Evolutionary conservation across 441 rosid species (phyloP).

Genomic region (Populus hybrid): DNA sequence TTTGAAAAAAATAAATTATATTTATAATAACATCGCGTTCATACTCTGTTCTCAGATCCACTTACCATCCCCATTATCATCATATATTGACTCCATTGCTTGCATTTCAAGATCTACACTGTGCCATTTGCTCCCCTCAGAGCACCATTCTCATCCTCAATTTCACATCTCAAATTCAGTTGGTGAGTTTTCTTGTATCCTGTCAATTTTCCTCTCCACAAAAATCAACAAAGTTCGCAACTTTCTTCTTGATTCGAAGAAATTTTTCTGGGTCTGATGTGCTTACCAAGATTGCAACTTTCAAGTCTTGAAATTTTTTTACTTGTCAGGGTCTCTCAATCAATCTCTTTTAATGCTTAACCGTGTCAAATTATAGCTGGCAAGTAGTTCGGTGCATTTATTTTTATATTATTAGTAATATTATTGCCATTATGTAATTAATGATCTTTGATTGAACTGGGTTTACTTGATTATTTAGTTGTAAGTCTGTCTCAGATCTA

Average conservation of each 20-base stretch:
- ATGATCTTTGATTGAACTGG: neutral
- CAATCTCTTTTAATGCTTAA: slow-evolving; percentile 6
- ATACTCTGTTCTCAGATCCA: neutral
- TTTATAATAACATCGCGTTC: neutral
- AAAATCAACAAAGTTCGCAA: neutral
- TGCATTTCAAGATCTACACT: neutral
- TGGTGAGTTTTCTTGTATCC: neutral
- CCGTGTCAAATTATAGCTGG: neutral
- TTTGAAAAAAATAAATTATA: too few relatives aligned
- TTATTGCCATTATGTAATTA: neutral
- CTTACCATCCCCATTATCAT: neutral
- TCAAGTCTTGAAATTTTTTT: neutral
- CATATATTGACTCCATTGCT: neutral
- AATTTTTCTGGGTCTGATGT: neutral
- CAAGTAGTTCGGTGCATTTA: slow-evolving; percentile 17
- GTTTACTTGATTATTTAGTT: neutral
- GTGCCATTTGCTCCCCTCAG: neutral
- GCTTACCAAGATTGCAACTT: neutral
- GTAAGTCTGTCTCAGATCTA: neutral
- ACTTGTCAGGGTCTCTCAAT: slow-evolving; percentile 2
- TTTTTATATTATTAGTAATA: neutral
- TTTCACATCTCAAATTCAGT: neutral
- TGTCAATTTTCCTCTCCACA: neutral
- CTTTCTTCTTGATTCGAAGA: neutral
- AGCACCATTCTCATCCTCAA: neutral